These are phyloP conservation scores for Knoxia roxburghii DNA, from an alignment of 257 asterid species.

Conservation along the genomic window DNA sequence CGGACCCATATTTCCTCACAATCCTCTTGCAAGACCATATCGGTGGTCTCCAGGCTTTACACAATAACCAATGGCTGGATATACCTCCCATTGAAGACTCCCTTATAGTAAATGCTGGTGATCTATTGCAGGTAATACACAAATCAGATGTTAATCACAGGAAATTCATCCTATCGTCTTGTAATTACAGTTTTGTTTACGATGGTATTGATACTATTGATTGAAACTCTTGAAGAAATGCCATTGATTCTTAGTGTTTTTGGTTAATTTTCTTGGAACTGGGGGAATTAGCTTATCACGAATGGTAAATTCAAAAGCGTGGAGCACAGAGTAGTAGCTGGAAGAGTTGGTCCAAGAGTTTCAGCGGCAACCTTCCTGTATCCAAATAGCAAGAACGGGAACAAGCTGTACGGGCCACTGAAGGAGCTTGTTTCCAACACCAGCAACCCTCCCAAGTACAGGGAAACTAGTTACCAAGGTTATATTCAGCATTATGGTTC, in stretches of 20 bases:
- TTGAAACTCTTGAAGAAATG: no score
- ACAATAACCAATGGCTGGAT: slow-evolving; percentile 52
- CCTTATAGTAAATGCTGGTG: slow-evolving; percentile 56
- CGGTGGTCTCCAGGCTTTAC: slow-evolving; percentile 64
- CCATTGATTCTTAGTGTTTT: no score
- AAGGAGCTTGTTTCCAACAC: slow-evolving; percentile 36
- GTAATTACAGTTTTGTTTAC: no score
- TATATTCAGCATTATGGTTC: slow-evolving; percentile 37
- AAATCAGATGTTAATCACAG: no score
- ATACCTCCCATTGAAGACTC: slow-evolving; percentile 64
- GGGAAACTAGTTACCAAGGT: slow-evolving; percentile 35
- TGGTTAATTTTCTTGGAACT: no score
- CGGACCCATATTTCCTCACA: slow-evolving; percentile 56
- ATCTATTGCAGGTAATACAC: slow-evolving; percentile 45
- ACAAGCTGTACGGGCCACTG: slow-evolving; percentile 39
- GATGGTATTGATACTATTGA: no score
- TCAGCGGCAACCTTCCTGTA: slow-evolving; percentile 59
- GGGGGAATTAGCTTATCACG: slow-evolving; percentile 52
- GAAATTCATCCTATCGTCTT: no score
- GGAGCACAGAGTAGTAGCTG: slow-evolving; percentile 57
- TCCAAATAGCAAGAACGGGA: slow-evolving; percentile 35
- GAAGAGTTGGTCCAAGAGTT: slow-evolving; percentile 42
- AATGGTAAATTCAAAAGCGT: slow-evolving; percentile 70
- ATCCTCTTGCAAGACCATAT: slow-evolving; percentile 44
- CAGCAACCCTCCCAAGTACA: slow-evolving; percentile 43